phyloP scores from a whole-genome alignment of 495 filamentous ascomycete species.

The Penicillium parvum region DNA sequence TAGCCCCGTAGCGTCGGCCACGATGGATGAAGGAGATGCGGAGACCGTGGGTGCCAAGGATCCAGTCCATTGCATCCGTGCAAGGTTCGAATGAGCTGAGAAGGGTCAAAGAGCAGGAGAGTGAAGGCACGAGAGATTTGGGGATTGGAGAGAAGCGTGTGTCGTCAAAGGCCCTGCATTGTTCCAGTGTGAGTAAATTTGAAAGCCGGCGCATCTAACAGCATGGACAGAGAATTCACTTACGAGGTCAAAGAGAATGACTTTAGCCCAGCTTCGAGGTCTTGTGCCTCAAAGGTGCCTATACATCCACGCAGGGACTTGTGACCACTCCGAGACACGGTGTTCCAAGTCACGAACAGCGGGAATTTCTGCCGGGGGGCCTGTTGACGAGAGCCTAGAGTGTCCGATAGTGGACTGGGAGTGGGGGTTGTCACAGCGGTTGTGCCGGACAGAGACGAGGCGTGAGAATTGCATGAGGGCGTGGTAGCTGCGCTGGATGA shows the following conservation, averaged over 20 bases:
- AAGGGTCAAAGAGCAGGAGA: conserved; percentile 69
- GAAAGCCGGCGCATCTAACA: too few relatives aligned
- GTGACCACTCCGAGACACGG: conserved; percentile 52
- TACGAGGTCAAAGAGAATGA: conserved; percentile 83
- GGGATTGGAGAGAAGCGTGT: conserved; percentile 76
- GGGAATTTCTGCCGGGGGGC: conserved; percentile 45
- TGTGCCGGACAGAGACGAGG: conserved; percentile 39
- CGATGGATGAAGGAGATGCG: conserved; percentile 69
- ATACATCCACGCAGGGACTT: conserved; percentile 88
- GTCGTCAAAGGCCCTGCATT: conserved; percentile 72
- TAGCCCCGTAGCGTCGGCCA: conserved; percentile 59
- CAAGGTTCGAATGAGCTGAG: conserved; percentile 73
- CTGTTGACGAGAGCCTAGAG: conserved; percentile 14
- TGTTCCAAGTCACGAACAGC: conserved; percentile 96
- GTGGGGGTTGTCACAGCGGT: conserved; percentile 45
- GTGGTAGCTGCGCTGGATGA: conserved; percentile 45
- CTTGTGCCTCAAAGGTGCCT: conserved; percentile 84
- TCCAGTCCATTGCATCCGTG: conserved; percentile 76
- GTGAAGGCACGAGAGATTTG: conserved; percentile 58
- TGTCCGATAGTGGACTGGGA: conserved; percentile 36
- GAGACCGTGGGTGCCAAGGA: conserved; percentile 77
- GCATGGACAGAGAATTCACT: conserved; percentile 33
- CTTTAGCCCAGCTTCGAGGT: conserved; percentile 65
- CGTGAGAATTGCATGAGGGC: conserved; percentile 41
- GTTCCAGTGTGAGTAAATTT: background rate